Conservation (phyloP, 768 basidiomycete genomes). For the Sporobolomyces pararoseus region DNA sequence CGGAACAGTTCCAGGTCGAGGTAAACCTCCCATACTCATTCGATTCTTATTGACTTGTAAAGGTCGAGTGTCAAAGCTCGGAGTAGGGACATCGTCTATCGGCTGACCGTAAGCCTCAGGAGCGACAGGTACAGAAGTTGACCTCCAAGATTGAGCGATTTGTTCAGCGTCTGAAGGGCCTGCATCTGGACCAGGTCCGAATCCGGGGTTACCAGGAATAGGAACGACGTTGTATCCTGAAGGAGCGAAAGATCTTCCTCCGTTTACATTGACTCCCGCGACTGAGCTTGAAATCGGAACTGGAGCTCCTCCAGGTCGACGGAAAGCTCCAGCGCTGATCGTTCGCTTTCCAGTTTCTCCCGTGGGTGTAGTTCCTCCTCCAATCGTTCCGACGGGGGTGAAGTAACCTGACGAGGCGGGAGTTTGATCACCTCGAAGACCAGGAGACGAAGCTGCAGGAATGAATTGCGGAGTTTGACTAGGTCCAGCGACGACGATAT, state of each 20-base stretch:
- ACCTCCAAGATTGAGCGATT: conserved; percentile 24
- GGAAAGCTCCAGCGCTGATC: conserved; percentile 37
- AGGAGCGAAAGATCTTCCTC: conserved; percentile 15
- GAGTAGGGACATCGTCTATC: conserved; percentile 1
- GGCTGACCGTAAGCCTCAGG: not conserved
- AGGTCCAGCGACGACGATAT: conserved; percentile 29
- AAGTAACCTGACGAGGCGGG: conserved; percentile 22
- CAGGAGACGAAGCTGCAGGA: conserved; percentile 37
- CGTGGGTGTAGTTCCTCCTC: not conserved
- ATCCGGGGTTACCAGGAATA: not conserved
- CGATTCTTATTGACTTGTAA: conserved; percentile 27
- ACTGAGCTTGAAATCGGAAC: not conserved
- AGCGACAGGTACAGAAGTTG: not conserved
- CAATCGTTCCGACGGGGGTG: not conserved
- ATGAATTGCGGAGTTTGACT: conserved; percentile 32
- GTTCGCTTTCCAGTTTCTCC: conserved; percentile 21
- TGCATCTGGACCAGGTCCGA: not conserved
- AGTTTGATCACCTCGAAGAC: conserved; percentile 20
- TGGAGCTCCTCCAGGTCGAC: conserved; percentile 5
- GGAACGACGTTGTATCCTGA: conserved; percentile 16
- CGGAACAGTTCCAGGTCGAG: conserved; percentile 17
- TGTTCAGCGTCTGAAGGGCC: conserved; percentile 25
- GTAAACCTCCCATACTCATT: conserved; percentile 3
- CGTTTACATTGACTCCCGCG: not conserved
- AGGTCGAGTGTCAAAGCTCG: conserved; percentile 33